Evolutionary conservation across 1,284 basidiomycete species (phyloP), one percentile per base, ranked within the genome.

Genomic region (Moesziomyces antarcticus): DNA sequence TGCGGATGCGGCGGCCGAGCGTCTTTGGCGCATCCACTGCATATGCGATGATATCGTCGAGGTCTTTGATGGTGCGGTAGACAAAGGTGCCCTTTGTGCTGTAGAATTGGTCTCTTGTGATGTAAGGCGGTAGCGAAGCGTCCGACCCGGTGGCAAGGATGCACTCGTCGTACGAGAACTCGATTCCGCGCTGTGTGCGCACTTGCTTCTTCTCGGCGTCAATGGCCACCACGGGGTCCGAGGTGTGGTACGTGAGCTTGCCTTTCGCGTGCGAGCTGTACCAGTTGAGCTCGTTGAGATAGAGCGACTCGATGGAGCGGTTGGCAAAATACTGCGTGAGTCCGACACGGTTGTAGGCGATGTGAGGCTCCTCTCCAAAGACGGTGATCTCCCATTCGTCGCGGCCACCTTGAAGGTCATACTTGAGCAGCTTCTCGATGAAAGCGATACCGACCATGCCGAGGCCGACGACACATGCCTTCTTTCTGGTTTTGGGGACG

Each of bases 371-470:
- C 90, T 91, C 83, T 89, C 90, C 90, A 88, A 79, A 75, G 33
- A 73, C 75, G 48, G 63, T 69, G 51, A 76, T 50, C 25, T 73
- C 56, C 66, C 72, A 79, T 35, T 77, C 61, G 63, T 79, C 72
- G 50, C 70, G 30, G 33, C 72, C 57, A 53, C 70, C 70, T 63
- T 78, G 50, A 14, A 73, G 54, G 42, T 77, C 74, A 51, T 73
- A 71, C 50, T 78, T 77, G 50, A 79, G 70, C 47, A 78, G 72
- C 63, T 80, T 81, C 49, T 79, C 79, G 47, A 80, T 52, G 57
- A 79, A 76, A 87, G 89, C 89, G 42, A 91, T 89, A 14, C 89
- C 89, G 42, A 90, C 89, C 90, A 91, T 90, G 24, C 90, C 90
- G 8, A 91, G 86, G 3, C 90, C 90, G 51, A 89, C 89, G 61